These are phyloP conservation scores for Naganishia sp. DNA, from an alignment of 1,284 basidiomycete species.

Conservation along the genomic window DNA sequence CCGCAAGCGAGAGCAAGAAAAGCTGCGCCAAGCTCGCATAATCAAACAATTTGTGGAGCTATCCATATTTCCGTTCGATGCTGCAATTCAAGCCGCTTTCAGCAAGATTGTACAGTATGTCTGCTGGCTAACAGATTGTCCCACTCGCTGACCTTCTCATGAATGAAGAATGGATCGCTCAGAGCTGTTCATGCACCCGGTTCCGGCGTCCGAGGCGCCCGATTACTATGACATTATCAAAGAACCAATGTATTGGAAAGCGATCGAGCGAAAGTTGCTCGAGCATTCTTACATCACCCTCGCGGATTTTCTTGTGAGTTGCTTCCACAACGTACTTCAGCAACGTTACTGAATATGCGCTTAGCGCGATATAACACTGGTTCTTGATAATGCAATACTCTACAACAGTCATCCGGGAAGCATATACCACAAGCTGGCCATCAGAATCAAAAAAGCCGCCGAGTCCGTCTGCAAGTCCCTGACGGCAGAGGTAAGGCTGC, in stretches of 20 bases:
- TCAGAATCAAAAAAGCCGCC: conserved; percentile 65
- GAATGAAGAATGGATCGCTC: conserved; percentile 67
- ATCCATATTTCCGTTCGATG: conserved; percentile 69
- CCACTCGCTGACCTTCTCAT: conserved; percentile 13
- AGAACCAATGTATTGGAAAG: conserved; percentile 84
- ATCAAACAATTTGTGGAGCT: conserved; percentile 68
- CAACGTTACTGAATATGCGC: conserved; percentile 5
- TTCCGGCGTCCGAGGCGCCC: conserved; percentile 75
- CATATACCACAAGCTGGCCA: conserved; percentile 70
- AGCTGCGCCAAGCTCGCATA: conserved; percentile 71
- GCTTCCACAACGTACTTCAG: conserved; percentile 3
- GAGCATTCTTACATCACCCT: conserved; percentile 74
- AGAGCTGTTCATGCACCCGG: conserved; percentile 76
- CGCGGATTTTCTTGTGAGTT: conserved; percentile 69
- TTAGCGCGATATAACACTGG: conserved; percentile 77
- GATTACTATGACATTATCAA: conserved; percentile 90
- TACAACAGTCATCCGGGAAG: conserved; percentile 72
- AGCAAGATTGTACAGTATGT: conserved; percentile 71
- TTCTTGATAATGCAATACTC: conserved; percentile 78
- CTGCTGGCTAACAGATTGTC: background rate
- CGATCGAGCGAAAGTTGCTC: conserved; percentile 77
- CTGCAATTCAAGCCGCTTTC: conserved; percentile 65
- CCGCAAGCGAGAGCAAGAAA: conserved; percentile 79
- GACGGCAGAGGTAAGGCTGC: conserved; percentile 40
- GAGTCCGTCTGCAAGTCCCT: conserved; percentile 65